Evolutionary conservation across 352 stramenopile genomes (phyloP), one percentile per base, ranked within the genome.

Genomic region (Globisporangium mamillatum): DNA sequence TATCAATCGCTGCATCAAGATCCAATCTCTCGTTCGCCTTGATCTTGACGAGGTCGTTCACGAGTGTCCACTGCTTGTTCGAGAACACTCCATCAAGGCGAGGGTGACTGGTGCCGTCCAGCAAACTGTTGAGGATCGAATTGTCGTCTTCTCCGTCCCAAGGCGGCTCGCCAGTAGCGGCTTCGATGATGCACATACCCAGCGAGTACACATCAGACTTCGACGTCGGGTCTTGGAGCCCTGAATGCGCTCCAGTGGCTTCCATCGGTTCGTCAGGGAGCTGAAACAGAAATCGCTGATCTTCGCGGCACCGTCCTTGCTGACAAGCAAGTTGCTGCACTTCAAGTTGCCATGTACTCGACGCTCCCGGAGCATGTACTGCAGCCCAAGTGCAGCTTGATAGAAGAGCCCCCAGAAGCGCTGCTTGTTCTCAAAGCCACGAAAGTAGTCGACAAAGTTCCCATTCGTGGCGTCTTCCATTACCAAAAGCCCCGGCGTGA

Each of bases 341-440:
- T 97, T 97, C 18, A 97, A 75, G 60, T 97, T 89, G 24, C 90
- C 82, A 62, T 97, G 91, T 16, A 95, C 44, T 79, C 75, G 29
- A 73, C 36, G n/a, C 54, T 52, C 65, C 95, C 36, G 10, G 36
- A 44, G 84, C 10, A 95, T 53, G 73, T 82, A 93, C 41, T 64
- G 24, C 8, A 95, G 62, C 0, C 82, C 87, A 22, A 83, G 25
- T 0, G 76, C 74, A 1, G 72, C 73, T 46, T 87, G 74, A 53
- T 81, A 74, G 25, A 88, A 73, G 8, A 64, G 62, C 5, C 46
- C 46, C 68, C 68, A 77, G 10, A 77, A 16, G 18, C 59, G 60
- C 10, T 63, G 14, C 69, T 72, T 58, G 29, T 48, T 67, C 25
- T 68, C 34, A 41, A 34, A 18, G 32, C 53, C 52, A 8, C 50